These are phyloP conservation scores for Fusarium transvaalense DNA, from an alignment of 2,329 filamentous ascomycete genomes.

Conservation along the genomic window DNA sequence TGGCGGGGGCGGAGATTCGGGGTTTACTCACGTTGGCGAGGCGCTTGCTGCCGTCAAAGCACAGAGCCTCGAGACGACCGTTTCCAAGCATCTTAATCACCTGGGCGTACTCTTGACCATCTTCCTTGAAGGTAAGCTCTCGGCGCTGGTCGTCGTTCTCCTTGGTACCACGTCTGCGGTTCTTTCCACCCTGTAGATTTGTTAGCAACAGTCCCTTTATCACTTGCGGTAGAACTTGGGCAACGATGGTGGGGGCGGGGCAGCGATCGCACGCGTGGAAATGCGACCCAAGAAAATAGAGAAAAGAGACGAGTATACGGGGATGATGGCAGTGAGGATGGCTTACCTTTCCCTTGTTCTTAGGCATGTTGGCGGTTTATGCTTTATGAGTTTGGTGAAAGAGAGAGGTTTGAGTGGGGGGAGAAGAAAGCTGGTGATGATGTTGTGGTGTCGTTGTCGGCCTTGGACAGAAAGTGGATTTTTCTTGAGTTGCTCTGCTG, in stretches of 20 bases:
- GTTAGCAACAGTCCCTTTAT: constrained; percentile 37
- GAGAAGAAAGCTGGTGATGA: constrained; percentile 39
- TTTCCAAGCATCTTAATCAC: constrained; percentile 93
- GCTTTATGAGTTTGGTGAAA: constrained; percentile 15
- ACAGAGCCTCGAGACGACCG: constrained; percentile 90
- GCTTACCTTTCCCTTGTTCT: constrained; percentile 98
- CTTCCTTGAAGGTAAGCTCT: constrained; percentile 98
- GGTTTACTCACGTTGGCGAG: constrained; percentile 55
- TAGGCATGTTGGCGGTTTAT: constrained; percentile 77
- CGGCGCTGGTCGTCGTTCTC: constrained; percentile 99
- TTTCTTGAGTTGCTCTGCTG: constrained; percentile 39
- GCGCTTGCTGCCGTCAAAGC: constrained; percentile 82
- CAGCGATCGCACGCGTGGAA: constrained; percentile 35
- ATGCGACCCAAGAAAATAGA: constrained; percentile 9
- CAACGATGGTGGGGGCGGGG: constrained; percentile 50
- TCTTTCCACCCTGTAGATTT: constrained; percentile 87
- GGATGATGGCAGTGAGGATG: constrained; percentile 45
- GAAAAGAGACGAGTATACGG: background rate
- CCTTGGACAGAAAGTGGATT: constrained; percentile 45
- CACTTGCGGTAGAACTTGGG: constrained; percentile 28
- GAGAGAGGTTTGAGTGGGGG: constrained; percentile 12
- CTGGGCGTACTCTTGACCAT: constrained; percentile 78
- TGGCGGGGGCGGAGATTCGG: constrained; percentile 2
- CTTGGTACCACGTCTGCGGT: constrained; percentile 98
- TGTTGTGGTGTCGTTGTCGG: constrained; percentile 44